Percentiles rank a stretch among this genome's conserved stretches.
Conservation (phyloP, 225 moss, liverwort and hornwort genomes). For the Sphagnum tenellum region DNA sequence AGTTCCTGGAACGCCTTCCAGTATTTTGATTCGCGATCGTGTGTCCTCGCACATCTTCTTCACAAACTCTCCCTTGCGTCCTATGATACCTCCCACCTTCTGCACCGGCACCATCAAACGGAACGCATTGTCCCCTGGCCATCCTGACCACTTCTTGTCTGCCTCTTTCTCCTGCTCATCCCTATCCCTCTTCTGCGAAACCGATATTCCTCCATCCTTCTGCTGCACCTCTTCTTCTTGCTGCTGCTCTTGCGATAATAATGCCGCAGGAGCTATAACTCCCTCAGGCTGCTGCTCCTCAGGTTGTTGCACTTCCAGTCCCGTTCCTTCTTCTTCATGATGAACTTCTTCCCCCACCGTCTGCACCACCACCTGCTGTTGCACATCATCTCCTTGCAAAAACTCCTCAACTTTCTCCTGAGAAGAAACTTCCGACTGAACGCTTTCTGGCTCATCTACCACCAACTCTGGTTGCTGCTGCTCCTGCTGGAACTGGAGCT, state of each 20-base stretch:
- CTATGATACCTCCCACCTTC: slow-evolving; percentile 98
- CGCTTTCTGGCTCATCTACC: slow-evolving; percentile 2
- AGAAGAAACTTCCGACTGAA: too few relatives aligned
- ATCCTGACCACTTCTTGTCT: slow-evolving; percentile 94
- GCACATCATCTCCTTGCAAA: too few relatives aligned
- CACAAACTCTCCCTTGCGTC: slow-evolving; percentile 97
- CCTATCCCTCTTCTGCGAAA: slow-evolving; percentile 40
- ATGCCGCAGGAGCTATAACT: too few relatives aligned
- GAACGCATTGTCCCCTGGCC: slow-evolving; percentile 98
- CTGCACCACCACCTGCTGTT: too few relatives aligned
- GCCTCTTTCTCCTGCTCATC: slow-evolving; percentile 68
- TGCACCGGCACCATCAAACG: slow-evolving; percentile 88
- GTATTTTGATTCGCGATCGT: slow-evolving; percentile 92
- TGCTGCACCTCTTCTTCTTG: too few relatives aligned
- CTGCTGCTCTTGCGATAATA: too few relatives aligned
- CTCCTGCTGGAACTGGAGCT: slow-evolving; percentile 2
- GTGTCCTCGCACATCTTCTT: slow-evolving; percentile 99
- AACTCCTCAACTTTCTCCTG: too few relatives aligned
- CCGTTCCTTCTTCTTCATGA: too few relatives aligned
- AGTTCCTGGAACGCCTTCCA: slow-evolving; percentile 97
- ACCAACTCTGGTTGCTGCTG: background rate
- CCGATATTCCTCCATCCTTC: too few relatives aligned
- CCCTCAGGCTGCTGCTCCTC: too few relatives aligned
- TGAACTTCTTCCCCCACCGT: too few relatives aligned
- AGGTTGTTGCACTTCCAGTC: too few relatives aligned